phyloP scores from a whole-genome alignment of 2,329 filamentous ascomycete genomes.

The Botrytis byssoidea region DNA sequence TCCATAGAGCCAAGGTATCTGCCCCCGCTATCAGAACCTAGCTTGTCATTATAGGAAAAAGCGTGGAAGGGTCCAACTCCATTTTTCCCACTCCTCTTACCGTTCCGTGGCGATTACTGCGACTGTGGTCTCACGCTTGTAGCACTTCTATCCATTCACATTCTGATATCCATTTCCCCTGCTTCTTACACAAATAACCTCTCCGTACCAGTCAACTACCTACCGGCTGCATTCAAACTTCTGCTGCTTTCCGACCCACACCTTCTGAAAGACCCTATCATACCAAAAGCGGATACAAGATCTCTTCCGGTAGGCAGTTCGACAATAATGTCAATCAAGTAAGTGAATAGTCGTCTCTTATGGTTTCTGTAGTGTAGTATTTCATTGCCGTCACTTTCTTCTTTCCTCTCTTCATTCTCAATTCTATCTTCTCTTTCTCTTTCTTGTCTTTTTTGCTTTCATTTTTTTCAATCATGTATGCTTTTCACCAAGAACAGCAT shows the following conservation, averaged over 20 bases:
- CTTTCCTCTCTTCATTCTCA: conserved; percentile 2
- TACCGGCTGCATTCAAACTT: conserved; percentile 14
- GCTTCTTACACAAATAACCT: conserved; percentile 6
- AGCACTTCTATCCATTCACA: conserved; percentile 11
- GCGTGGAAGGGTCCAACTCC: conserved; percentile 15
- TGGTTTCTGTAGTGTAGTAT: conserved; percentile 18
- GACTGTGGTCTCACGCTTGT: conserved; percentile 16
- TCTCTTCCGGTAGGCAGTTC: conserved; percentile 19
- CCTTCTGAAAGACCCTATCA: conserved; percentile 19
- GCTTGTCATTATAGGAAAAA: conserved; percentile 13
- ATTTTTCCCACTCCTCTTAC: conserved; percentile 16
- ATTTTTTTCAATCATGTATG: conserved; percentile 33
- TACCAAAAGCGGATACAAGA: conserved; percentile 18
- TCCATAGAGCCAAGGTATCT: background rate
- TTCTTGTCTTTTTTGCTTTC: background rate
- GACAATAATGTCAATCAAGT: conserved; percentile 23
- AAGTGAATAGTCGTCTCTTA: conserved; percentile 18
- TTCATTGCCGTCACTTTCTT: conserved; percentile 11
- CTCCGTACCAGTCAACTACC: background rate
- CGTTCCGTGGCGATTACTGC: conserved; percentile 16
- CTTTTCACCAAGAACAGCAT: conserved; percentile 38
- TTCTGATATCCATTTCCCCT: conserved; percentile 9
- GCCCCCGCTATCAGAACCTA: conserved; percentile 13
- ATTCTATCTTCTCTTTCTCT: background rate
- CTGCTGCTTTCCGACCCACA: conserved; percentile 18